A percentile compares a stretch with the other conserved stretches of the same genome.
These are phyloP conservation scores for Cryptococcus sp. DNA, from an alignment of 1,284 basidiomycete genomes.

Conservation along the genomic window DNA sequence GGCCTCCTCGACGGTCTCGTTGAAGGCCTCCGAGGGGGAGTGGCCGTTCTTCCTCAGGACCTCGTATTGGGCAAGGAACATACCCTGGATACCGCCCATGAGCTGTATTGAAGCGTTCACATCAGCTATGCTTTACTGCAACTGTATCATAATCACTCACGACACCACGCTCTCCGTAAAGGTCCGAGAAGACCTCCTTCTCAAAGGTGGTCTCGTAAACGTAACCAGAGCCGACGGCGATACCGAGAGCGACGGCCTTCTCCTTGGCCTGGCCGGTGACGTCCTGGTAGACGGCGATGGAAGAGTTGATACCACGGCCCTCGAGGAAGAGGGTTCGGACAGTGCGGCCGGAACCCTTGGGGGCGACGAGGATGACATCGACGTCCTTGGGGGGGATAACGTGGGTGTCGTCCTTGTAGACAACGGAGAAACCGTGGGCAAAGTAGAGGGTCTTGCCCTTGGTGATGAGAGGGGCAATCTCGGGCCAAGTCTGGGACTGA, in stretches of 20 bases:
- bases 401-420: conserved; percentile 96
- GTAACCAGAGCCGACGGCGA: conserved; percentile 89
- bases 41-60: conserved; percentile 98
- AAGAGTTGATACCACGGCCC: conserved; percentile 70
- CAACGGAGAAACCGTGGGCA: conserved; percentile 98
- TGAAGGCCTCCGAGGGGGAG: conserved; percentile 95
- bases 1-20: conserved; percentile 99
- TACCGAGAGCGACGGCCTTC: conserved; percentile 92
- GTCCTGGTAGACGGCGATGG: conserved; percentile 64
- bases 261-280: conserved; percentile 97
- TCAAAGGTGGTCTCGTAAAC: conserved; percentile 91
- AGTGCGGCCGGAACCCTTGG: conserved; percentile 97
- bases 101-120: conserved; percentile 59
- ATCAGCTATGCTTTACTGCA: not conserved
- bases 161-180: conserved; percentile 99
- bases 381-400: conserved; percentile 90
- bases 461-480: conserved; percentile 87
- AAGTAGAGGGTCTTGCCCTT: conserved; percentile 99
- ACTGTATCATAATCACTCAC: conserved; percentile 57
- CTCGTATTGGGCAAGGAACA: conserved; percentile 98
- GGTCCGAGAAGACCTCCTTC: conserved; percentile 99
- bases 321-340: conserved; percentile 99
- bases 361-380: conserved; percentile 98
- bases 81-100: conserved; percentile 99
- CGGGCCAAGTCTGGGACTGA: conserved; percentile 91